Evolutionary conservation across 2,329 filamentous ascomycete genomes (phyloP).

Genomic region (Blastomyces gilchristii): DNA sequence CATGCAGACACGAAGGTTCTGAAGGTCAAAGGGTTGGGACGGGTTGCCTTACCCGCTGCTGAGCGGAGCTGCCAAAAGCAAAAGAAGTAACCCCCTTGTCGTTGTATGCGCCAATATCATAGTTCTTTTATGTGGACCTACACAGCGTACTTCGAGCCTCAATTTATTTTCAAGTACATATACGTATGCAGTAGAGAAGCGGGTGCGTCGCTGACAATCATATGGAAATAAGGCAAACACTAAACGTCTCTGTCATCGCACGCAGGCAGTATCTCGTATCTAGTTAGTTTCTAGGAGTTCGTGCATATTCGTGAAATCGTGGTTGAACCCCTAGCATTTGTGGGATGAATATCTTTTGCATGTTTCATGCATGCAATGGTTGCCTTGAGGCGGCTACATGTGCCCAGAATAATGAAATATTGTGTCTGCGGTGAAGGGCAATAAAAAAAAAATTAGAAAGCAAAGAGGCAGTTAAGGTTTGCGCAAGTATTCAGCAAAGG

Average conservation of each 20-base stretch:
- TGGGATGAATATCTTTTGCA: not conserved
- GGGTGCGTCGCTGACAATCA: not conserved
- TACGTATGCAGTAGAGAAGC: not conserved
- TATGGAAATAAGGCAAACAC: too few relatives aligned
- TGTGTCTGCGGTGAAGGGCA: not conserved
- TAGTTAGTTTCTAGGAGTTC: not conserved
- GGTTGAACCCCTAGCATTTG: not conserved
- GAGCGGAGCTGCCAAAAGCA: not conserved
- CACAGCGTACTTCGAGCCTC: not conserved
- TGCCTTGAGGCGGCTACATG: not conserved
- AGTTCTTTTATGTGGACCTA: not conserved
- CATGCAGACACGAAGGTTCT: slow-evolving; percentile 1
- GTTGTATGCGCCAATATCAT: not conserved
- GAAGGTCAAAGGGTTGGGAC: not conserved
- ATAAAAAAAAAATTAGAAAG: not conserved
- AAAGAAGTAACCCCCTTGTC: not conserved
- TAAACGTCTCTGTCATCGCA: not conserved
- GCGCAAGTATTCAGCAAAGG: too few relatives aligned
- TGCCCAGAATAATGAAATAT: not conserved
- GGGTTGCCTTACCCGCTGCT: not conserved
- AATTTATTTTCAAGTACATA: not conserved
- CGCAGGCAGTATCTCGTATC: not conserved
- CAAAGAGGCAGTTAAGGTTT: not conserved
- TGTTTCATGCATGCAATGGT: not conserved
- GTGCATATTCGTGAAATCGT: not conserved